Evolutionary conservation across 108 stramenopile species (phyloP).

Genomic region (Epipyxis sp.): DNA sequence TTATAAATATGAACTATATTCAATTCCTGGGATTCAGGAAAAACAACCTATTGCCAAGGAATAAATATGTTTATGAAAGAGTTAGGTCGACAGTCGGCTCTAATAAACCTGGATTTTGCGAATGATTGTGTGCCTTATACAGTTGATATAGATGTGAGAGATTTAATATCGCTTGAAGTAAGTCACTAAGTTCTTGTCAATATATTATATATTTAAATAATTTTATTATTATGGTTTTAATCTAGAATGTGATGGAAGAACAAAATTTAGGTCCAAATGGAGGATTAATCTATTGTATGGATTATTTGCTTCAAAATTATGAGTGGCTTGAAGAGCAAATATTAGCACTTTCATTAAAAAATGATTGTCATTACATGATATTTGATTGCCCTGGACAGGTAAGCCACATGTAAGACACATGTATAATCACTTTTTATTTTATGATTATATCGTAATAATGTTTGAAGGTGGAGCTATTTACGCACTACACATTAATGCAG

Average conservation of each 20-base stretch:
- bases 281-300: slow-evolving; percentile 88
- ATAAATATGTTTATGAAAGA: slow-evolving; percentile 85
- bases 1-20: slow-evolving; percentile 11
- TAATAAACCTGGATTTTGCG: slow-evolving; percentile 96
- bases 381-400: slow-evolving; percentile 94
- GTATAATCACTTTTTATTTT: no score
- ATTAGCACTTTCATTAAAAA: slow-evolving; percentile 16
- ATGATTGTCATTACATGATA: slow-evolving; percentile 71
- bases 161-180: slow-evolving; percentile 49
- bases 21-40: slow-evolving; percentile 66
- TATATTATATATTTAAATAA: not conserved
- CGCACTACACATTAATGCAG: slow-evolving; percentile 72
- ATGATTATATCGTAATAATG: no score
- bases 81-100: slow-evolving; percentile 75
- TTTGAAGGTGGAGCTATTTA: slow-evolving; percentile 80
- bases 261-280: slow-evolving; percentile 92
- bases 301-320: slow-evolving; percentile 70
- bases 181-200: not conserved
- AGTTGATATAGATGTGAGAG: slow-evolving; percentile 44
- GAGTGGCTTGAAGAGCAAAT: slow-evolving; percentile 58
- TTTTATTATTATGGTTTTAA: slow-evolving; percentile 60
- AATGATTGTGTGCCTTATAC: slow-evolving; percentile 68
- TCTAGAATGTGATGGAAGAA: slow-evolving; percentile 85
- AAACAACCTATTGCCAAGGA: slow-evolving; percentile 89
- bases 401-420: not conserved